A percentile compares a stretch with the other conserved stretches of the same genome.
phyloP scores from a whole-genome alignment of 176 grass and related monocot species.

The Phoenix dactylifera region DNA sequence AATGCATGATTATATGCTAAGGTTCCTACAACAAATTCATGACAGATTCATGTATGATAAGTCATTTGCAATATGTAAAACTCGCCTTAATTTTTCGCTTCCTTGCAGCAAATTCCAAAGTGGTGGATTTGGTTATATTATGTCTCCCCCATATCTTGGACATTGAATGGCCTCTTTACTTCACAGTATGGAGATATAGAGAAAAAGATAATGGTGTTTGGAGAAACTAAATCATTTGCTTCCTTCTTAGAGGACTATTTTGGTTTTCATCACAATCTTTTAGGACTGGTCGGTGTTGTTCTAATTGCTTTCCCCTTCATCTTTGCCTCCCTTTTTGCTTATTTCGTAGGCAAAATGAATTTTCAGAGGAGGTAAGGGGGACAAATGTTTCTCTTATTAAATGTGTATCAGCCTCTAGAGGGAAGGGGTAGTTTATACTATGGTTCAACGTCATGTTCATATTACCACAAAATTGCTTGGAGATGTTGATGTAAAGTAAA shows the following conservation, averaged over 20 bases:
- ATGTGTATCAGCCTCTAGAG: no score
- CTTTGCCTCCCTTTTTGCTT: conserved; percentile 45
- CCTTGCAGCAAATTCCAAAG: conserved; percentile 67
- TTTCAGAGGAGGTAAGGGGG: conserved; percentile 52
- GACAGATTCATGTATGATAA: background rate
- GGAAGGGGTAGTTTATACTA: no score
- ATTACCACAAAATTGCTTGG: no score
- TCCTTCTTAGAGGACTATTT: conserved; percentile 55
- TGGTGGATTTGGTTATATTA: conserved; percentile 93
- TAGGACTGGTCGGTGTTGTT: conserved; percentile 34
- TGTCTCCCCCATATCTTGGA: conserved; percentile 36
- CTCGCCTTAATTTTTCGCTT: background rate
- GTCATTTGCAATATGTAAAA: background rate
- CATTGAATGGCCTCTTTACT: conserved; percentile 50
- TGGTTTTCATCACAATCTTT: conserved; percentile 35
- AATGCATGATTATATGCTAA: background rate
- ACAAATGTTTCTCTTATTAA: no score
- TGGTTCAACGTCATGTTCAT: no score
- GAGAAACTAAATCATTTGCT: conserved; percentile 35
- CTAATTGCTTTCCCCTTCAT: conserved; percentile 35
- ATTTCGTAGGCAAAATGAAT: conserved; percentile 52
- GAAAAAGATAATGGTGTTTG: conserved; percentile 25
- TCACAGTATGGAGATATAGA: conserved; percentile 52
- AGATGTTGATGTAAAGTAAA: no score
- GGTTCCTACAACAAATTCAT: no score